Conservation (phyloP, 2,329 filamentous ascomycete genomes). For the Amphichorda felina region DNA sequence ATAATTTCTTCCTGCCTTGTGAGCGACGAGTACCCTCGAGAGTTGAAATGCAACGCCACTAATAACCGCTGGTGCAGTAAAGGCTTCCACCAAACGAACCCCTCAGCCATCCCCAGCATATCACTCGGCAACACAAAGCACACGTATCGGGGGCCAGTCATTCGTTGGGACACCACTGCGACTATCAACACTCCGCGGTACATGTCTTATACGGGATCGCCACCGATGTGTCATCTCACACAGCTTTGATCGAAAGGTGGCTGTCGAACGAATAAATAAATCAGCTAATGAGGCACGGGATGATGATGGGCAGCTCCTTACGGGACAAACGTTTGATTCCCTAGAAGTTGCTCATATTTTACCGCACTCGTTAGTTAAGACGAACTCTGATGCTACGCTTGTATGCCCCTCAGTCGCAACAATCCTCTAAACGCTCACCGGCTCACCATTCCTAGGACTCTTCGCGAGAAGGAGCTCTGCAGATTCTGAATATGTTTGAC, state of each 20-base stretch:
- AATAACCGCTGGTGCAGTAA: conserved; percentile 1
- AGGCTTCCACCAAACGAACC: conserved; percentile 3
- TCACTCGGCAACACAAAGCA: conserved; percentile 3
- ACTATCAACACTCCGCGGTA: conserved; percentile 4
- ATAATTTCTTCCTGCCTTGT: conserved; percentile 7
- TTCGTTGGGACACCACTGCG: conserved; percentile 4
- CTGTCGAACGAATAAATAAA: conserved; percentile 1
- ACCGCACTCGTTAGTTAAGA: conserved; percentile 6
- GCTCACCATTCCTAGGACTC: conserved; percentile 4
- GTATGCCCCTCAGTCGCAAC: conserved; percentile 5
- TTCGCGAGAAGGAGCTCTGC: conserved; percentile 19
- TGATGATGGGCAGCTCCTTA: conserved; percentile 1
- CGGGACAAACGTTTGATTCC: neutral
- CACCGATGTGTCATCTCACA: conserved; percentile 6
- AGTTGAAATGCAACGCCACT: too few relatives aligned
- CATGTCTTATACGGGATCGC: conserved; percentile 5
- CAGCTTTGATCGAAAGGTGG: conserved; percentile 4
- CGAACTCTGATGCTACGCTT: conserved; percentile 1
- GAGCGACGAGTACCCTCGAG: neutral
- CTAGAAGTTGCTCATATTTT: conserved; percentile 9
- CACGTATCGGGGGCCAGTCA: neutral
- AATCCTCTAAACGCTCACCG: too few relatives aligned
- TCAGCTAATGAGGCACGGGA: neutral
- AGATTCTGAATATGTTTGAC: conserved; percentile 30
- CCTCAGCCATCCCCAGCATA: conserved; percentile 5